phyloP scores from a whole-genome alignment of 192 early-diverging fungal genomes.

The Nowakowskiella sp. region DNA sequence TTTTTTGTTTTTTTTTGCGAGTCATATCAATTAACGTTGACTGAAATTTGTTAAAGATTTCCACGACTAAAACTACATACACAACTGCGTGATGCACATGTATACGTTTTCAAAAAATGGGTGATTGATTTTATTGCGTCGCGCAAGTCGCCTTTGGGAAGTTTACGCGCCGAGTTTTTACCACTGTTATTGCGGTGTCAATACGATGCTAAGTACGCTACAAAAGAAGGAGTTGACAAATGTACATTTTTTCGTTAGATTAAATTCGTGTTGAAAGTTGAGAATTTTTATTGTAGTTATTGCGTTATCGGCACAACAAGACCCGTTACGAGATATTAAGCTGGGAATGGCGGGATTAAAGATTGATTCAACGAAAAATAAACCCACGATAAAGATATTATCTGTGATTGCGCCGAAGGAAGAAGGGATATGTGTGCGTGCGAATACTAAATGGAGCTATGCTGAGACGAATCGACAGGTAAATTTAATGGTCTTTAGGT shows the following conservation, averaged over 20 bases:
- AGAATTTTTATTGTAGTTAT: not conserved
- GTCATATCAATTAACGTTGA: not conserved
- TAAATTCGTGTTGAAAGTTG: not conserved
- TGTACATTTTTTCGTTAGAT: constrained; percentile 27
- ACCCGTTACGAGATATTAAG: not conserved
- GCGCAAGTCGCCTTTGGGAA: constrained; percentile 37
- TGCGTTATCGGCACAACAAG: not conserved
- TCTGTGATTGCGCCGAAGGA: constrained; percentile 19
- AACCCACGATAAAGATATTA: constrained; percentile 11
- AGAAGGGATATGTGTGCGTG: constrained; percentile 70
- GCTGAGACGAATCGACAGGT: constrained; percentile 80
- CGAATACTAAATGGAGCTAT: constrained; percentile 74
- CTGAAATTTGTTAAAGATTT: constrained; percentile 42
- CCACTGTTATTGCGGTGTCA: constrained; percentile 82
- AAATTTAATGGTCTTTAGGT: constrained; percentile 14
- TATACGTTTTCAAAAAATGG: constrained; percentile 93
- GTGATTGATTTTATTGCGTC: constrained; percentile 68
- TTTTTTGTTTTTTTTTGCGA: constrained; percentile 5
- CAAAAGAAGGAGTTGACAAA: constrained; percentile 55
- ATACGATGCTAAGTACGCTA: constrained; percentile 60
- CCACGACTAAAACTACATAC: constrained; percentile 71
- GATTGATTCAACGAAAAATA: not conserved
- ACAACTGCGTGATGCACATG: constrained; percentile 79
- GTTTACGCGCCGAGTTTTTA: constrained; percentile 76
- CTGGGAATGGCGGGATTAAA: not conserved